These are phyloP conservation scores for Middelhovenomyces tepae DNA, from an alignment of 805 yeast species.

Conservation along the genomic window DNA sequence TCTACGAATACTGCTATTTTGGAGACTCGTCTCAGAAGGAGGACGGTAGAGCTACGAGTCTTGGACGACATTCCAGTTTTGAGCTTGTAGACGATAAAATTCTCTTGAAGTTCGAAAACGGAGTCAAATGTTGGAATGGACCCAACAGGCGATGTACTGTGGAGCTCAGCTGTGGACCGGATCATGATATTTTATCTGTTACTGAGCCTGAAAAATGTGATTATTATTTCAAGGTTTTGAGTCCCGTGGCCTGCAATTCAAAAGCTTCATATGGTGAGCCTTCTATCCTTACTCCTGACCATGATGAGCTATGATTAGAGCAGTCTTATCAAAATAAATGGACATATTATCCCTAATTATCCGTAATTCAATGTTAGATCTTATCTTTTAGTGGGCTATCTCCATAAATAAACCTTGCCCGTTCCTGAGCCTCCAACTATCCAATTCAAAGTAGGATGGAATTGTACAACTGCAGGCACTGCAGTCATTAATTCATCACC, in stretches of 20 bases:
- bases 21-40: constrained; percentile 51
- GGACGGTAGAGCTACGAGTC: constrained; percentile 36
- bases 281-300: too few relatives aligned
- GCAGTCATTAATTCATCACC: constrained; percentile 60
- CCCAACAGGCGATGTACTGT: constrained; percentile 68
- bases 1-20: constrained; percentile 52
- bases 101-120: constrained; percentile 43
- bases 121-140: constrained; percentile 92
- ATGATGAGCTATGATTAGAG: too few relatives aligned
- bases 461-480: constrained; percentile 81
- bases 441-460: constrained; percentile 89
- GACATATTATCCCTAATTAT: too few relatives aligned
- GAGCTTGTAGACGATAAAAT: constrained; percentile 24
- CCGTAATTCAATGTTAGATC: too few relatives aligned
- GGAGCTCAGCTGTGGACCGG: constrained; percentile 56
- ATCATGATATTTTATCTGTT: constrained; percentile 49
- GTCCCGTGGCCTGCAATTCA: constrained; percentile 25
- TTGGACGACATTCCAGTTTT: constrained; percentile 37
- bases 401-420: constrained; percentile 70
- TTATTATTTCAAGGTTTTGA: constrained; percentile 41
- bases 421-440: constrained; percentile 89
- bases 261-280: constrained; percentile 7
- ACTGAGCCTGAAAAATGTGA: constrained; percentile 86
- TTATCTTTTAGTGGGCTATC: too few relatives aligned
- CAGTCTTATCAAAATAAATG: too few relatives aligned